Percentiles rank a stretch among this genome's conserved stretches.
phyloP scores from a whole-genome alignment of 192 early-diverging fungal genomes.

The Podila minutissima region DNA sequence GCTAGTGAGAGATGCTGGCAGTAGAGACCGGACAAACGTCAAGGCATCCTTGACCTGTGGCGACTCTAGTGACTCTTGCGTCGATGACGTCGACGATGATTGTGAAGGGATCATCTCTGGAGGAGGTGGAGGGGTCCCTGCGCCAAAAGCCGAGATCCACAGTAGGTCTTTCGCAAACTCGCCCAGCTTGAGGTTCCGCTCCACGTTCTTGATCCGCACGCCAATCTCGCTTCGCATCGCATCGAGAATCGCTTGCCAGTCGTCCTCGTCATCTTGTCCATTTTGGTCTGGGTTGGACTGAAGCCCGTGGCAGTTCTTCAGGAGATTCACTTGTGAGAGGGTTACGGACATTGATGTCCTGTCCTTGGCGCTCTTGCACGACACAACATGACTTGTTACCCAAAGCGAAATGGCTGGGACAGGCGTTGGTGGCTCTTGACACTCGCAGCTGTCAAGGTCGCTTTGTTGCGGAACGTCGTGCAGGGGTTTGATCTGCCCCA shows the following conservation, averaged over 20 bases:
- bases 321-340: conserved; percentile 34
- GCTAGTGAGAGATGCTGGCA: conserved; percentile 6
- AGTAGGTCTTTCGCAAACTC: conserved; percentile 40
- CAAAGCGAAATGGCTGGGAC: conserved; percentile 16
- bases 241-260: conserved; percentile 39
- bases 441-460: neutral
- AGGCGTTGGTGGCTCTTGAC: neutral
- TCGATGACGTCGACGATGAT: neutral
- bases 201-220: conserved; percentile 45
- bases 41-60: conserved; percentile 15
- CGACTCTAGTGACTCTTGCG: neutral
- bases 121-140: neutral
- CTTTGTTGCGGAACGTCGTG: neutral
- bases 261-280: conserved; percentile 29
- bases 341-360: conserved; percentile 43
- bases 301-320: conserved; percentile 28
- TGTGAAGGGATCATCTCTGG: neutral
- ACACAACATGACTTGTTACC: conserved; percentile 34
- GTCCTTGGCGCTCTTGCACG: conserved; percentile 48
- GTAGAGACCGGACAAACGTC: conserved; percentile 21
- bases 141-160: conserved; percentile 39
- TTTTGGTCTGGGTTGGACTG: conserved; percentile 8
- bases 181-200: conserved; percentile 42
- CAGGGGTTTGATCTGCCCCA: conserved; percentile 25
- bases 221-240: conserved; percentile 46